Evolutionary conservation across 352 stramenopile genomes (phyloP).

Genomic region (Globisporangium camurandrum): DNA sequence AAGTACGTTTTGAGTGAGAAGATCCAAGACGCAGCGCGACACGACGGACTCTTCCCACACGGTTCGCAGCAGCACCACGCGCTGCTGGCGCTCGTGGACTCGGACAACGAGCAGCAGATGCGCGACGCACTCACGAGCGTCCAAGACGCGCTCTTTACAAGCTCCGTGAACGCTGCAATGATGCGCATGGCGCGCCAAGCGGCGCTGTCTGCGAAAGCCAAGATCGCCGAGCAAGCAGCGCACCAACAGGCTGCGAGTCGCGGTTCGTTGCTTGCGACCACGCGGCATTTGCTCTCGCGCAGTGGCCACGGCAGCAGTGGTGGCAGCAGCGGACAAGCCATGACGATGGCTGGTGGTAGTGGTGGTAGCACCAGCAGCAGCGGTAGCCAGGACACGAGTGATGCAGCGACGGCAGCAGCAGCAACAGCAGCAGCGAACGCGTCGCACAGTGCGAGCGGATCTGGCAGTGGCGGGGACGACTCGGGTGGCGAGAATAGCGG

Average conservation of each 20-base stretch:
- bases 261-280: constrained; percentile 64
- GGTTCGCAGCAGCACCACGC: constrained; percentile 55
- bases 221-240: constrained; percentile 72
- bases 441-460: constrained; percentile 4
- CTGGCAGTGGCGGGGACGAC: constrained; percentile 28
- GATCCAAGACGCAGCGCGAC: constrained; percentile 55
- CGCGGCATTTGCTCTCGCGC: constrained; percentile 56
- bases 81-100: constrained; percentile 35
- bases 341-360: too few relatives aligned
- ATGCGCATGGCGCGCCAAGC: constrained; percentile 79
- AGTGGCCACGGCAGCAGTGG: constrained; percentile 14
- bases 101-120: constrained; percentile 48
- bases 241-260: constrained; percentile 58
- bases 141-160: constrained; percentile 62
- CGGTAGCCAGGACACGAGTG: constrained; percentile 20
- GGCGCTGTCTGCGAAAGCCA: constrained; percentile 68
- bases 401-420: constrained; percentile 5
- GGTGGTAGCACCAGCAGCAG: neutral
- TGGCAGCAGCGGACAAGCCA: neutral
- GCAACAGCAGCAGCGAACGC: neutral
- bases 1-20: constrained; percentile 75
- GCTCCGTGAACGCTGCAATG: constrained; percentile 70
- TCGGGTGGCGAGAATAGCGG: too few relatives aligned
- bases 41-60: constrained; percentile 64
- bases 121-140: constrained; percentile 39